A percentile compares a stretch with the other conserved stretches of the same genome.
Evolutionary conservation across 2,329 filamentous ascomycete species (phyloP).

Genomic region (Stagonosporopsis cucurbitacearum): DNA sequence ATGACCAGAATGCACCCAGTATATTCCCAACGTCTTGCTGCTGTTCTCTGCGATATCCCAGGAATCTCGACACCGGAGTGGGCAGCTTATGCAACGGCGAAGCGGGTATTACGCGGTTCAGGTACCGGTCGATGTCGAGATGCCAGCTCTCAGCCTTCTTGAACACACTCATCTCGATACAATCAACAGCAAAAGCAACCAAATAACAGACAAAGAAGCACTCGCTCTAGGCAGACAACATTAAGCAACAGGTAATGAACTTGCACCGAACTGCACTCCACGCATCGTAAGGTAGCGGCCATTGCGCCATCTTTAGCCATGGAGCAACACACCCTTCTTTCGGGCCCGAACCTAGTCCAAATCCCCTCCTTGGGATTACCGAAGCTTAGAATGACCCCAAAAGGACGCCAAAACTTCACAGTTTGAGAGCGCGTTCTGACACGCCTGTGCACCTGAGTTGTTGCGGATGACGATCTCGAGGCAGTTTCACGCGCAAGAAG

Average conservation of each 20-base stretch:
- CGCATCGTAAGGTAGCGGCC: not conserved
- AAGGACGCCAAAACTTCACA: slow-evolving; percentile 1
- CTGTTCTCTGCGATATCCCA: slow-evolving; percentile 56
- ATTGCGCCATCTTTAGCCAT: slow-evolving; percentile 16
- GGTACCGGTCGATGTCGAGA: slow-evolving; percentile 77
- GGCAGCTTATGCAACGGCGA: slow-evolving; percentile 71
- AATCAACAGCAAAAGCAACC: not conserved
- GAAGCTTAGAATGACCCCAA: not conserved
- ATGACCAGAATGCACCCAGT: slow-evolving; percentile 52
- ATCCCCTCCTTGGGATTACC: not conserved
- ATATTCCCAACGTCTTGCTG: slow-evolving; percentile 51
- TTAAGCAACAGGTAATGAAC: not conserved
- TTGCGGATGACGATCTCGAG: slow-evolving; percentile 6
- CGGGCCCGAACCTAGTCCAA: slow-evolving; percentile 14
- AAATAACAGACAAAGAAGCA: not conserved
- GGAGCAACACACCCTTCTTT: slow-evolving; percentile 1
- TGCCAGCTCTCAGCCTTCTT: slow-evolving; percentile 47
- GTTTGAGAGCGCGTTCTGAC: not conserved
- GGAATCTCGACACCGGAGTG: slow-evolving; percentile 68
- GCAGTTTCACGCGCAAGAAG: slow-evolving; percentile 7
- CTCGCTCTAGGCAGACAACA: not conserved
- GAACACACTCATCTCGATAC: slow-evolving; percentile 20
- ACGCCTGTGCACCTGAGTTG: slow-evolving; percentile 9
- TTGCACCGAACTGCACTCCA: not conserved
- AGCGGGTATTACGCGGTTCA: slow-evolving; percentile 73